Base-by-base conservation (phyloP, 352 stramenopile genomes). In the Pythium vanterpoolii region DNA sequence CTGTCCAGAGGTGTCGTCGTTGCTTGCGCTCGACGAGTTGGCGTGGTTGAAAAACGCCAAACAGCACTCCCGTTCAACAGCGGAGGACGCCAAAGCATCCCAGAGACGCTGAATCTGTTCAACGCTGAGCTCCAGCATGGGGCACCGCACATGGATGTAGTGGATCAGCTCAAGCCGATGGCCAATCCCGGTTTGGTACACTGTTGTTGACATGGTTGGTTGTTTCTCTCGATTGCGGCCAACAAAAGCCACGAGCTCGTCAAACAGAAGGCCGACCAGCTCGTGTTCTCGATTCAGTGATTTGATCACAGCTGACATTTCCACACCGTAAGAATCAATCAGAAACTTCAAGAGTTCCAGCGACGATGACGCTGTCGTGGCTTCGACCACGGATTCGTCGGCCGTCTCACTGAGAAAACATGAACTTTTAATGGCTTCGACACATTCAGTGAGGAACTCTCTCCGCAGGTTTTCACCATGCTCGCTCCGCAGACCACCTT, bases 161-260 rank as follows among this genome's bases (percentile, higher is more conserved):
- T 95, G 83, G 45, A 96, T 89, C 56, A 96, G 61, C 60, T 96
- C 87, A 34, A 96, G 66, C 16, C 87, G 85, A 64, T 95, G 83
- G 0, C 85, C 82, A 28, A 96, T 89, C 1, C 77, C 83, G 4
- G 76, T 88, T n/a, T 73, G 72, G 61, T 96, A 90, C 27, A 48
- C 78, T 2, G 46, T 11, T 16, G 61, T 48, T 1, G 39, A 16
- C 2, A 70, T 68, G 4, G 39, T 33, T 33, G 30, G 10, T 13
- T 76, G 69, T 26, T 88, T 89, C 31, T 86, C 70, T 10, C 60
- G 68, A 46, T 69, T 79, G 8, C 83, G 71, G 23, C 68, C 63
- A 2, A 91, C 84, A 74, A 93, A 93, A 16, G 84, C 84, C 14
- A 83, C 82, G 14, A 96, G 68, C 34, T 96, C 86, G 45, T 94